phyloP scores from a whole-genome alignment of 116 monocot genomes.

The Zostera marina region DNA sequence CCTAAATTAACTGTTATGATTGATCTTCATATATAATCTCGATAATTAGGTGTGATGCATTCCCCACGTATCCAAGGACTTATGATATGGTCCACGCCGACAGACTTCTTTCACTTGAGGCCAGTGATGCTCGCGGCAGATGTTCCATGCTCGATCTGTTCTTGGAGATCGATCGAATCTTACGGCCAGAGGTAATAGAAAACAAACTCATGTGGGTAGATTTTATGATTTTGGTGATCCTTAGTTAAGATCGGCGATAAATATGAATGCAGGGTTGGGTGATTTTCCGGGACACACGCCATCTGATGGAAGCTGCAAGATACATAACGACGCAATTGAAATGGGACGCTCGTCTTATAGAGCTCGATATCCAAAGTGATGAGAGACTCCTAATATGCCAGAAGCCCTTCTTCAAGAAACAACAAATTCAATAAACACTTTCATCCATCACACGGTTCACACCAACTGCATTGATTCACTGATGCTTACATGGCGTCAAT shows the following conservation, averaged over 20 bases:
- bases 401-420: slow-evolving; percentile 83
- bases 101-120: slow-evolving; percentile 1
- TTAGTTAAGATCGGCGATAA: too few relatives aligned
- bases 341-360: slow-evolving; percentile 77
- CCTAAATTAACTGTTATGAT: not conserved
- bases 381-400: slow-evolving; percentile 85
- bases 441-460: not conserved
- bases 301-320: slow-evolving; percentile 52
- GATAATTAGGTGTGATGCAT: slow-evolving; percentile 6
- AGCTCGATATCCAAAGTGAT: slow-evolving; percentile 48
- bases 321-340: slow-evolving; percentile 46
- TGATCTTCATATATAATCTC: not conserved
- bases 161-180: slow-evolving; percentile 1
- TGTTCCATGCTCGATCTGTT: not conserved
- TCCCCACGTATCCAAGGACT: slow-evolving; percentile 1
- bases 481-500: not conserved
- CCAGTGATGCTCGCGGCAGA: not conserved
- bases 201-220: not conserved
- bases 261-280: slow-evolving; percentile 74
- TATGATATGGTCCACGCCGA: slow-evolving; percentile 2
- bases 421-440: slow-evolving; percentile 10
- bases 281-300: slow-evolving; percentile 51
- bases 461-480: too few relatives aligned
- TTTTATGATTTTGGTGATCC: too few relatives aligned
- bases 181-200: not conserved